Evolutionary conservation across 129 eudicot species (phyloP), one percentile per base, ranked within the genome.

Genomic region (Tagetes erecta): DNA sequence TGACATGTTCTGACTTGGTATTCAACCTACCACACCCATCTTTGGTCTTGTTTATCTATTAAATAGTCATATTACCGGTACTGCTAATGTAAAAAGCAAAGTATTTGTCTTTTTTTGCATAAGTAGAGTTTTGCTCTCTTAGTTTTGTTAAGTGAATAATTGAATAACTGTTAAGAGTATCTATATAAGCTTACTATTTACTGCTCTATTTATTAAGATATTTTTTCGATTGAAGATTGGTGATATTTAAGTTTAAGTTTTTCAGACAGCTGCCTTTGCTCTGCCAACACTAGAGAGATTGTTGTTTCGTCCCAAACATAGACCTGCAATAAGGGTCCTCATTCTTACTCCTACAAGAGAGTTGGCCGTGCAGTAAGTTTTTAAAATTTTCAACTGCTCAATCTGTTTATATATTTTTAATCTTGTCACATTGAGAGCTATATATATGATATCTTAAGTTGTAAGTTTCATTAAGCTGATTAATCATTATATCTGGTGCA

Each of bases 291-390:
- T 94, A 77, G 98, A 94, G 86, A 86, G 98, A 77, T 84, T 94
- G 70, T 37, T 86, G 58, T 94, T 65, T 78, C 96, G 97, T 70
- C 92, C 97, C 49, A 94, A 94, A 82, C 84, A 86, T 80, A 86
- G 90, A 46, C 97, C 98, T 40, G 98, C 98, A 35, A 89, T 86
- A 37, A 85, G 98, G 82, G 97, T 90, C 40, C 97, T 94, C 64
- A 91, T 94, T 76, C 98, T 94, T 71, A 90, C 98, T 55, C 98
- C 97, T 56, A 90, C 98, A 33, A 94, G 97, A 85, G 98, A 94
- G 88, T 76, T 94, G 77, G 97, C 97, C 9, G 97, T 85, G 60
- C 98, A 94, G 98, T 94, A 85, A 85, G 98, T 86, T 27, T 65
- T 75, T 3, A 8, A 3, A 2, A 55, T 33, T 55, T 60, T 38